Percentiles rank a stretch among this genome's conserved stretches.
Evolutionary conservation across 306 rosid species (phyloP).

Genomic region (Pyrus pyrifolia): DNA sequence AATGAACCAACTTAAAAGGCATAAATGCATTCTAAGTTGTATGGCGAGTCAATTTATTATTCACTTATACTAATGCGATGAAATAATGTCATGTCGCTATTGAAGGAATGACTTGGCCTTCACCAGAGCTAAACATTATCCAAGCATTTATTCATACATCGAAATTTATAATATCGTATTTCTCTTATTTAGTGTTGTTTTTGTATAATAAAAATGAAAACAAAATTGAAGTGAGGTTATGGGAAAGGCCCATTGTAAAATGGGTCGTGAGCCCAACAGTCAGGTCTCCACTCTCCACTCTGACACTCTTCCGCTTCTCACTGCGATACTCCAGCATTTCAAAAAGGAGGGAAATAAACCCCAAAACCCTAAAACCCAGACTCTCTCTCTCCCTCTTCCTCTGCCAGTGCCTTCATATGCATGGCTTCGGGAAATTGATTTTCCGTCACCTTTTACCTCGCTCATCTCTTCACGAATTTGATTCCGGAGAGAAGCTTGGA

Average conservation of each 20-base stretch:
- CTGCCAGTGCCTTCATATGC: not conserved
- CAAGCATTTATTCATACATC: too few relatives aligned
- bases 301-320: not conserved
- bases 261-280: not conserved
- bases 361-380: conserved; percentile 13
- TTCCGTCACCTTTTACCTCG: not conserved
- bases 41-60: too few relatives aligned
- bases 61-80: too few relatives aligned
- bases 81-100: too few relatives aligned
- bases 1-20: too few relatives aligned
- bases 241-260: too few relatives aligned
- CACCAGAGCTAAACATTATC: too few relatives aligned
- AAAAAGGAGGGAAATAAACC: conserved; percentile 62
- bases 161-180: too few relatives aligned
- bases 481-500: conserved; percentile 1
- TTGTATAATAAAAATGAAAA: too few relatives aligned
- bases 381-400: not conserved
- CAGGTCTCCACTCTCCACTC: not conserved
- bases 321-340: not conserved
- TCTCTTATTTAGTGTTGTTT: too few relatives aligned
- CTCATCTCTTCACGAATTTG: not conserved
- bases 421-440: not conserved
- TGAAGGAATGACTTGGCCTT: too few relatives aligned
- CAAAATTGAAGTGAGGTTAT: not conserved
- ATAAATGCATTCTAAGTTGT: too few relatives aligned